Base-by-base conservation (phyloP, 768 basidiomycete species). In the Multifurca ochricompacta region DNA sequence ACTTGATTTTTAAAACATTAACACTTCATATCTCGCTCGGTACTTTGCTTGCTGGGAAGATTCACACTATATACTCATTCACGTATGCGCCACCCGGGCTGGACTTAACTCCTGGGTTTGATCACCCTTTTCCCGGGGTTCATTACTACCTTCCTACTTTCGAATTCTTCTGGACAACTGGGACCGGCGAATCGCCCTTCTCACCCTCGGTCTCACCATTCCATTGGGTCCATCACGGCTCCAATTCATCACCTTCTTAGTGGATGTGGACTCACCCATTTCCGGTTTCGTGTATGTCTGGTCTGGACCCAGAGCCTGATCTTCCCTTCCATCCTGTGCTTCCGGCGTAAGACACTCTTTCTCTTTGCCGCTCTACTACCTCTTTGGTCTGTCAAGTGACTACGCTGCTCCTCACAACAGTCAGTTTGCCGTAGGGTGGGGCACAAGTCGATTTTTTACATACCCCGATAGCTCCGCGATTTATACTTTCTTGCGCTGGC, bases 141-240 rank as follows among this genome's bases (percentile, higher is more conserved):
- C 37, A 43, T 51, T 47, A 34, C 42, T 46, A 56, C 51, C 55
- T 41, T 39, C 31, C 37, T 52, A 6, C 45, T 34, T 47, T 57
- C 56, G 52, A 50, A 57, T 57, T n/a, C 56, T 57, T 57, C 56
- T 52, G 39, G 50, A 48, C 43, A 47, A 41, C 51, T 52, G n/a
- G 56, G 32, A 25, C 56, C 56, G 56, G 56, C 25, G 51, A 57
- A 52, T 42, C 45, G 50, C 42, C 51, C 44, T 47, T 57, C 51
- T 37, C 51, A 57, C 51, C 51, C 56, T 47, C 56, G 28, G 19
- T 40, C 45, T 56, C 50, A 19, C 30, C 40, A 16, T 19, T 35
- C 37, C 31, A 35, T 49, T 51, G 36, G n/a, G 39, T 39, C 50
- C 50, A 37, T 57, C 50, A 57, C 50, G 34, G 41, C 43, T 18